A percentile compares a stretch with the other conserved stretches of the same genome.
phyloP scores from a whole-genome alignment of 2,329 filamentous ascomycete species.

The Penicillium verrucosum region DNA sequence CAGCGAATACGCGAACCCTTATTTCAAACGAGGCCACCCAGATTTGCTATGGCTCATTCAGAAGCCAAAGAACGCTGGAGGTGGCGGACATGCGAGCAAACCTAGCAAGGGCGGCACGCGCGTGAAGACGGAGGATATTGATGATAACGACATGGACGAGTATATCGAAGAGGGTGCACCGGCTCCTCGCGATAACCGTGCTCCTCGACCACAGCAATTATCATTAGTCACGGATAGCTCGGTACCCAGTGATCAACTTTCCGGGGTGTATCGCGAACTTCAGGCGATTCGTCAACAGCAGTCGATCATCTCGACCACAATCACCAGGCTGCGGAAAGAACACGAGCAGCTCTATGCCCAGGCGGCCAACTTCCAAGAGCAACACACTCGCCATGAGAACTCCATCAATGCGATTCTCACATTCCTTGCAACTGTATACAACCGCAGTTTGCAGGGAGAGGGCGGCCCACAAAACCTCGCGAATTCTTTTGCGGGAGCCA shows the following conservation, averaged over 20 bases:
- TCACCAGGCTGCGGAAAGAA: constrained; percentile 75
- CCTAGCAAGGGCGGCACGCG: constrained; percentile 43
- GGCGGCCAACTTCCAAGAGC: constrained; percentile 80
- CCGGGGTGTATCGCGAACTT: constrained; percentile 74
- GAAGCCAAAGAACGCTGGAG: constrained; percentile 75
- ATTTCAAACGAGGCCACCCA: constrained; percentile 88
- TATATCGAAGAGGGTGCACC: constrained; percentile 43
- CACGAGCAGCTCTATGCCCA: constrained; percentile 86
- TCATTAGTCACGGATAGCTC: constrained; percentile 42
- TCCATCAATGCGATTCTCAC: constrained; percentile 98
- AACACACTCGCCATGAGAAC: constrained; percentile 95
- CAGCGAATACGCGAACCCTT: constrained; percentile 96
- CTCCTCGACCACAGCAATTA: constrained; percentile 38
- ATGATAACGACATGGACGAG: constrained; percentile 62
- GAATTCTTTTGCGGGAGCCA: constrained; percentile 76
- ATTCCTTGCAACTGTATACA: constrained; percentile 94
- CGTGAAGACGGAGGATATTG: constrained; percentile 57
- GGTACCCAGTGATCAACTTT: constrained; percentile 69
- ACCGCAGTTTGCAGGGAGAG: constrained; percentile 85
- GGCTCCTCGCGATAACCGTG: constrained; percentile 33
- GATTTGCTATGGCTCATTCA: constrained; percentile 95
- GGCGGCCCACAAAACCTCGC: constrained; percentile 71
- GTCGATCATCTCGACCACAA: constrained; percentile 76
- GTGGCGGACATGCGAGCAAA: constrained; percentile 48
- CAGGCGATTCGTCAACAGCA: constrained; percentile 82